Percentiles rank a stretch among this genome's conserved stretches.
These are phyloP conservation scores for Triticum monococcum DNA, from an alignment of 176 grass and related monocot genomes.

Conservation along the genomic window DNA sequence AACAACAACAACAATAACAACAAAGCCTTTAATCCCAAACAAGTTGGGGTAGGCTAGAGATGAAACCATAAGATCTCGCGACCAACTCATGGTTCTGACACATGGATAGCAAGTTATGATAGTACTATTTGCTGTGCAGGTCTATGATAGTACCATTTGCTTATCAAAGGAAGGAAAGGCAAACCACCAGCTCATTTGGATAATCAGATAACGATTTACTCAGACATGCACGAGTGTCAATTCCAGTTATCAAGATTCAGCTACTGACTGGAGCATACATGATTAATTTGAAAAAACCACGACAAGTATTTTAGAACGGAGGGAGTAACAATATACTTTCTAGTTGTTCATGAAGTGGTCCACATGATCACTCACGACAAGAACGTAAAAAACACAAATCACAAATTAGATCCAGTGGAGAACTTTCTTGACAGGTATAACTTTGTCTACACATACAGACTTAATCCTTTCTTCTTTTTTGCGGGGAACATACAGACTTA, in stretches of 20 bases:
- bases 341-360: constrained; percentile 2
- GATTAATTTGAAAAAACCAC: no score
- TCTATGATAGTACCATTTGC: constrained; percentile 2
- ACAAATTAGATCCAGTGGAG: background rate
- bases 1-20: no score
- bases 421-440: background rate
- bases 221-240: background rate
- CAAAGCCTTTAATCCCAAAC: no score
- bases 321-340: background rate
- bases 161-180: constrained; percentile 7
- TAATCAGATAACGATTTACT: constrained; percentile 14
- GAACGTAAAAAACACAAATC: background rate
- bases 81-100: no score
- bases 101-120: no score
- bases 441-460: background rate
- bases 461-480: background rate
- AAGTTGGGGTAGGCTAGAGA: no score
- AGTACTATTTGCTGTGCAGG: background rate
- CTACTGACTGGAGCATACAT: background rate
- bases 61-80: no score
- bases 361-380: background rate
- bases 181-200: constrained; percentile 8
- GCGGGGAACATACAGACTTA: background rate
- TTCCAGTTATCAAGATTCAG: background rate
- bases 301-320: no score